Conservation (phyloP, 225 moss, liverwort and hornwort genomes). For the Straminergon stramineum region DNA sequence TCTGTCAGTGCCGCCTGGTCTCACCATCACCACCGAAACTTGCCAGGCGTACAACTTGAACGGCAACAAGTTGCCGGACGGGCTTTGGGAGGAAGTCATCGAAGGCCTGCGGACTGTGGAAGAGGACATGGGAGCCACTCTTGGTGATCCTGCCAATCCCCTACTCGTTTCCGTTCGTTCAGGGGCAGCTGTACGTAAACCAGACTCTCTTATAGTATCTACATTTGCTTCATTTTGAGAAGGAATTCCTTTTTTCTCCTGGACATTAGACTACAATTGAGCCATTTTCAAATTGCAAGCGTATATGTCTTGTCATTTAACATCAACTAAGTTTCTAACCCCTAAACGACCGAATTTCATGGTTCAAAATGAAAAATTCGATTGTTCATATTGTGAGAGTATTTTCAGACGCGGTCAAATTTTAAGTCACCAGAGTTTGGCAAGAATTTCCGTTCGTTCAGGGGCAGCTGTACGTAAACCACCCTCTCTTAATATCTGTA, state of each 20-base stretch:
- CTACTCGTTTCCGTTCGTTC: constrained; percentile 91
- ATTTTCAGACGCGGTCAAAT: not conserved
- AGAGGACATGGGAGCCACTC: constrained; percentile 61
- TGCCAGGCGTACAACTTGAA: constrained; percentile 72
- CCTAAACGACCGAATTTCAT: not conserved
- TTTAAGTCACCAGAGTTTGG: not conserved
- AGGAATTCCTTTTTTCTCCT: not conserved
- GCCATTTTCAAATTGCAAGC: not conserved
- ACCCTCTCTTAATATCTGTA: not conserved
- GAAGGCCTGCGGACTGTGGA: constrained; percentile 63
- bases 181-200: constrained; percentile 71
- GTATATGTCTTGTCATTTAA: not conserved
- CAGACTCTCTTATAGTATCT: not conserved
- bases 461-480: constrained; percentile 66
- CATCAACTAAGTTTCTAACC: not conserved
- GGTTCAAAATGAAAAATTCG: not conserved
- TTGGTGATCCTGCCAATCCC: constrained; percentile 71
- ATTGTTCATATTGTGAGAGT: not conserved
- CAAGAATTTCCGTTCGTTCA: constrained; percentile 52
- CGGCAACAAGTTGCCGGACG: constrained; percentile 62
- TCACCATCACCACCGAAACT: constrained; percentile 91
- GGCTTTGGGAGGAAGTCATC: constrained; percentile 83
- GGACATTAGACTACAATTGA: not conserved
- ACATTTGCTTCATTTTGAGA: not conserved
- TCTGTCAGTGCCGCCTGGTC: constrained; percentile 83